Conservation (phyloP, 768 basidiomycete genomes). For the Tulasnella sp. region DNA sequence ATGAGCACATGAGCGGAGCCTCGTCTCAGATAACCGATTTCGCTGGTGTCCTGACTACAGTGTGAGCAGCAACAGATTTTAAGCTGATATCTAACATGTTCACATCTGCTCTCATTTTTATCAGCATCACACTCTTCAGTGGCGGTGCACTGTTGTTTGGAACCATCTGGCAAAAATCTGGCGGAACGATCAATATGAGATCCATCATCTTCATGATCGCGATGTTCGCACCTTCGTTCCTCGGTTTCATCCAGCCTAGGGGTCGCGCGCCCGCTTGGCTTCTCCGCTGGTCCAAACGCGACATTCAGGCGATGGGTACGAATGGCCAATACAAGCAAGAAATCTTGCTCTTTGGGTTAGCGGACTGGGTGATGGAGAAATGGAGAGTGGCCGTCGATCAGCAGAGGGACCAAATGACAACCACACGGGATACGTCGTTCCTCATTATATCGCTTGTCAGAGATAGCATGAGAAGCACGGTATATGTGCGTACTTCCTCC, state of each 20-base stretch:
- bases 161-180: neutral
- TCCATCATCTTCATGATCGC: conserved; percentile 7
- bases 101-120: neutral
- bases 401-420: neutral
- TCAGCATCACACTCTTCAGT: neutral
- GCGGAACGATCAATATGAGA: neutral
- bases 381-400: conserved; percentile 48
- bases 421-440: neutral
- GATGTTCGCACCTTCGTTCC: neutral
- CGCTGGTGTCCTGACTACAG: neutral
- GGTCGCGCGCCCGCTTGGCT: neutral
- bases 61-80: neutral
- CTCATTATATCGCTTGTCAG: neutral
- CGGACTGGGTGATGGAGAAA: conserved; percentile 71
- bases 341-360: conserved; percentile 69
- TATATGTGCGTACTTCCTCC: neutral
- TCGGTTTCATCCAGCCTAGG: neutral
- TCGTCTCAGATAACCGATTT: neutral
- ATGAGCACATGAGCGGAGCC: neutral
- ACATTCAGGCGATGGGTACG: conserved; percentile 8
- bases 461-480: conserved; percentile 2
- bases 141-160: neutral
- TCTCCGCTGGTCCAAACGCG: neutral
- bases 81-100: neutral
- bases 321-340: conserved; percentile 27